Evolutionary conservation across 2,329 filamentous ascomycete genomes (phyloP).

Genomic region (Fusarium circinatum): DNA sequence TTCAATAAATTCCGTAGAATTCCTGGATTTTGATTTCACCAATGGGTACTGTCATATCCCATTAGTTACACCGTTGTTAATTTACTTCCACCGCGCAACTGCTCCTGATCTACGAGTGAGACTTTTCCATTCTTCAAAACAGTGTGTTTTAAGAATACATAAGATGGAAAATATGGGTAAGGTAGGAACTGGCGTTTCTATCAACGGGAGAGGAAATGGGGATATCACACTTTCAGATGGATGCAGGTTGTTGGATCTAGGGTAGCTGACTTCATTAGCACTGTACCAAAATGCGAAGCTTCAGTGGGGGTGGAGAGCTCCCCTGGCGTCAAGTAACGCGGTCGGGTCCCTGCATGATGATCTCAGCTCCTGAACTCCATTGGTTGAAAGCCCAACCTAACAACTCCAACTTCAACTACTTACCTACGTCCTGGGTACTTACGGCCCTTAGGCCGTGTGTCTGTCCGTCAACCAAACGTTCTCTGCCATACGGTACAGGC

Average conservation of each 20-base stretch:
- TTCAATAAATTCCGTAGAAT: not conserved
- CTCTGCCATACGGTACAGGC: not conserved
- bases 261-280: not conserved
- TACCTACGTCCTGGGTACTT: not conserved
- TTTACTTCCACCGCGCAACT: not conserved
- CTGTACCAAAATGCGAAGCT: not conserved
- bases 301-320: constrained; percentile 19
- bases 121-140: not conserved
- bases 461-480: not conserved
- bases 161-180: not conserved
- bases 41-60: not conserved
- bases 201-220: not conserved
- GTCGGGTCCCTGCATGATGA: constrained; percentile 22
- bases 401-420: constrained; percentile 9
- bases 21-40: not conserved
- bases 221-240: not conserved
- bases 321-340: not conserved
- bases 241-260: not conserved
- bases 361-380: constrained; percentile 7
- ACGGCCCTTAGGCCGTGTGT: not conserved
- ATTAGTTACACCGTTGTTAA: not conserved
- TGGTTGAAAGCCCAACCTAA: constrained; percentile 7
- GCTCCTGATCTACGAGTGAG: not conserved
- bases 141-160: no score
- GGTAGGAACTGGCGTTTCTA: not conserved